Evolutionary conservation across 1,284 basidiomycete species (phyloP), one percentile per base, ranked within the genome.

Genomic region (Cryptococcus sp.): DNA sequence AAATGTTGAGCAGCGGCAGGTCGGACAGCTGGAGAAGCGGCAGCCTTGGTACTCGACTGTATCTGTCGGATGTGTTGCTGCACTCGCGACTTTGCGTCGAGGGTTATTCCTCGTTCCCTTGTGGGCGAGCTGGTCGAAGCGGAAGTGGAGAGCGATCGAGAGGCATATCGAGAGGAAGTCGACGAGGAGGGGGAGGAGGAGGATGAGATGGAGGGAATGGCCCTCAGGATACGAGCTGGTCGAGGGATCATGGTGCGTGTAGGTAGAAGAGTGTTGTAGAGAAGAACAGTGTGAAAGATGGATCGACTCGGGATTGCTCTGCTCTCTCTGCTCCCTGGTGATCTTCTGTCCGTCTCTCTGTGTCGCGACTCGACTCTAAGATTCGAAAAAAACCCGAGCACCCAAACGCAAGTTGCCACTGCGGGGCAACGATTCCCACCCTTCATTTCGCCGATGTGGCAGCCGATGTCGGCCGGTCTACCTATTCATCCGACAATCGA

Each of bases 31-130:
- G 83, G 76, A 34, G 77, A 75, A 46, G 83, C 83, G 51, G 69
- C 67, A 25, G 68, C 74, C n/a, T 75, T 67, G 11, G 83, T 79
- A 12, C 83, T 80, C 56, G 81, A 81, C 69, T 84, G 85, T 63
- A 89, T 80, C 59, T 81, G 78, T 58, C 80, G 65, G 12, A 76
- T 75, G 66, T 78, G 82, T 63, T 86, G 85, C 59, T 80, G 75
- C 43, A 89, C 82, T 70, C 86, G 82, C 39, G 63, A 63, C 59
- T 74, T 74, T 32, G 71, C 74, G 49, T 76, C 75, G 31, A 71
- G 53, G n/a, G 56, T 62, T 32, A 73, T 68, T 26, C 63, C 65
- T 44, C 50, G 50, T 32, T 65, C 63, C 41, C 58, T 48, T 50
- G 48, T 23, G 49, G 45, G 40, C 32, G n/a, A 43, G 47, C 40